Conservation (phyloP, 169 alveolate species). For the Plasmodium relictum region DNA sequence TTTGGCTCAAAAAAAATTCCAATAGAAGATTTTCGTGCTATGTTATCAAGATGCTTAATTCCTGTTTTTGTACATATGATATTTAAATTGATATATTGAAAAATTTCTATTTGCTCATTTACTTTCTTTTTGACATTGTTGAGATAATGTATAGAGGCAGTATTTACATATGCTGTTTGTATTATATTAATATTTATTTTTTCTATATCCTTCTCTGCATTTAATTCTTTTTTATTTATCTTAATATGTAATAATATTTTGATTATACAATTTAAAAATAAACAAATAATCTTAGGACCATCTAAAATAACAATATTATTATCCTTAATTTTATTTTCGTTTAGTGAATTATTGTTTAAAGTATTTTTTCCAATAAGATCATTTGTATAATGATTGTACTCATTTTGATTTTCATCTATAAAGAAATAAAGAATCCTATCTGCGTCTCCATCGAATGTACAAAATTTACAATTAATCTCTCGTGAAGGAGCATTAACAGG, state of each 20-base stretch:
- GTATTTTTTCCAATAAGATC: not conserved
- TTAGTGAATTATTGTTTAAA: not conserved
- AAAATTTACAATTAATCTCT: slow-evolving; percentile 45
- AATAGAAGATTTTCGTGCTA: slow-evolving; percentile 75
- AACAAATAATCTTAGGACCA: slow-evolving; percentile 79
- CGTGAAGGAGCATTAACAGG: slow-evolving; percentile 11
- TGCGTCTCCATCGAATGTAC: slow-evolving; percentile 86
- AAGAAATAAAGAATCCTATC: slow-evolving; percentile 81
- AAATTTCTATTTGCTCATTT: not conserved
- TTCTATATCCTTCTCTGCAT: slow-evolving; percentile 26
- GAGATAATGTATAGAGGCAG: slow-evolving; percentile 22
- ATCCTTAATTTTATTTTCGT: not conserved
- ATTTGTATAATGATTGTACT: not conserved
- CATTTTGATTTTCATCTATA: slow-evolving; percentile 6
- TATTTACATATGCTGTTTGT: slow-evolving; percentile 68
- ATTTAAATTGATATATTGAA: slow-evolving; percentile 68
- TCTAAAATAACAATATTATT: slow-evolving; percentile 64
- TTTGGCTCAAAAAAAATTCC: slow-evolving; percentile 84
- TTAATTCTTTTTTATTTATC: not conserved
- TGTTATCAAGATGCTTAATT: slow-evolving; percentile 77
- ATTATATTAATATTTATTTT: slow-evolving; percentile 52
- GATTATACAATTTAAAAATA: slow-evolving; percentile 67
- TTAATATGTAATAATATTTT: slow-evolving; percentile 33
- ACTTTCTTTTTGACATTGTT: slow-evolving; percentile 9
- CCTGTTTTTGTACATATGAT: slow-evolving; percentile 80